Conservation (phyloP, 2,329 filamentous ascomycete species). For the Pseudocercospora musae region DNA sequence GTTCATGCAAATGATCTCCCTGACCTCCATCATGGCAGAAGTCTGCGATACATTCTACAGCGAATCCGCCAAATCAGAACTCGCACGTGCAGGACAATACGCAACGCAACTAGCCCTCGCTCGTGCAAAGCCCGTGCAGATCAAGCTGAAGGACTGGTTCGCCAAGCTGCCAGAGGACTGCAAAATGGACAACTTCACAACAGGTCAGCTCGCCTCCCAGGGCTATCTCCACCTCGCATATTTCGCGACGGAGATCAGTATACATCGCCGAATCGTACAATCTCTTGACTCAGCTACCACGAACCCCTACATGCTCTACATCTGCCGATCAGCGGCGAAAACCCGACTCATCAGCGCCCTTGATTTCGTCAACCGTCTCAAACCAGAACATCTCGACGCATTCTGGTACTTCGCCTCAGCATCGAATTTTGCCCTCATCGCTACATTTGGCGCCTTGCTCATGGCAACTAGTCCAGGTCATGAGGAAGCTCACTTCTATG, state of each 20-base stretch:
- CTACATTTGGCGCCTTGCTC: constrained; percentile 85
- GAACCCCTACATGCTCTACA: constrained; percentile 82
- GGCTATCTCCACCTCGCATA: constrained; percentile 83
- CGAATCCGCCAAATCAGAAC: constrained; percentile 68
- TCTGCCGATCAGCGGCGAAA: constrained; percentile 90
- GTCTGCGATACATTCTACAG: constrained; percentile 83
- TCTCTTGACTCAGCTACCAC: constrained; percentile 57
- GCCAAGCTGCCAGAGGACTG: constrained; percentile 60
- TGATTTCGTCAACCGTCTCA: constrained; percentile 94
- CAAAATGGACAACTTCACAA: constrained; percentile 59
- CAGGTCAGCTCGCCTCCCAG: constrained; percentile 44
- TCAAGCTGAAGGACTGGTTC: constrained; percentile 82
- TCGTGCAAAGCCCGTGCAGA: constrained; percentile 75
- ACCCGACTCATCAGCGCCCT: constrained; percentile 91
- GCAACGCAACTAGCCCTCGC: constrained; percentile 71
- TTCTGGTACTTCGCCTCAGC: constrained; percentile 92
- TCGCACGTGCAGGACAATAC: constrained; percentile 63
- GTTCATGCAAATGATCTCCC: constrained; percentile 71
- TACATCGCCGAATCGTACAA: constrained; percentile 86
- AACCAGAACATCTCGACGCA: constrained; percentile 76
- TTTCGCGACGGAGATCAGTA: constrained; percentile 89
- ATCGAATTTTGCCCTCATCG: constrained; percentile 90
- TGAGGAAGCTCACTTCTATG: constrained; percentile 92
- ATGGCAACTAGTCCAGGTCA: constrained; percentile 83
- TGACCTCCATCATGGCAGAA: constrained; percentile 73